Base-by-base conservation (phyloP, 176 grass and related monocot species). In the Elaeis guineensis region DNA sequence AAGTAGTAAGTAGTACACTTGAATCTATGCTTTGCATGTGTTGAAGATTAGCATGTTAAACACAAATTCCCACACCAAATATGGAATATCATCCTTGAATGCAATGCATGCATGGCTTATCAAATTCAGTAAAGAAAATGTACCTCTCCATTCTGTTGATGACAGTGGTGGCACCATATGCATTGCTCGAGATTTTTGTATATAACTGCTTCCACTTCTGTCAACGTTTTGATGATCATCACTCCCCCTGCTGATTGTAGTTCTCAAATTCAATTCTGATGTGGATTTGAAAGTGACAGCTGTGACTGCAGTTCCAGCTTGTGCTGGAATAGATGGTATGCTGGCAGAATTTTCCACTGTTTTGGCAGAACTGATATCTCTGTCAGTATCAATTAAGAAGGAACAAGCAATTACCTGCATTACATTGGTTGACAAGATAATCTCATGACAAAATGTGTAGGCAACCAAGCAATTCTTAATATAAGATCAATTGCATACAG, bases 371-470 rank as follows among this genome's bases (percentile, higher is more conserved):
- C 25, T 56, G 52, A 55, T 53, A 12, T 55, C 51, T 20, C 17
- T 51, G 17, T 56, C 65, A 55, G 16, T 55, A 28, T 57, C 65
- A 68, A 48, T 22, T 12, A 68, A 30, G 39, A 68, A 68, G 4
- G 65, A 57, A 21, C 65, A 51, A 68, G 65, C 65, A 68, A 68
- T 68, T 55, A 68, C 65, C 65, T 68, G 52, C 52, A 68, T 35
- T 52, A 32, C 51, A 67, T 67, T n/a, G 4, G 35, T 19, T 21
- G 25, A 55, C 1, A 17, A 48, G 6, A 14, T 4, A 5, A 6
- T 30, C 11, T 44, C 35, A 44, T 11, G 28, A 14, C 8, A 44
- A 12, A 44, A 44, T 44, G 35, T 44, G 35, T 5, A 58, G 14
- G 54, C 1, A 16, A 54, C 26, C 4, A 54, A 9, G 51, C 4